Conservation (phyloP, 2,329 filamentous ascomycete species). For the Arachnopeziza araneosa region DNA sequence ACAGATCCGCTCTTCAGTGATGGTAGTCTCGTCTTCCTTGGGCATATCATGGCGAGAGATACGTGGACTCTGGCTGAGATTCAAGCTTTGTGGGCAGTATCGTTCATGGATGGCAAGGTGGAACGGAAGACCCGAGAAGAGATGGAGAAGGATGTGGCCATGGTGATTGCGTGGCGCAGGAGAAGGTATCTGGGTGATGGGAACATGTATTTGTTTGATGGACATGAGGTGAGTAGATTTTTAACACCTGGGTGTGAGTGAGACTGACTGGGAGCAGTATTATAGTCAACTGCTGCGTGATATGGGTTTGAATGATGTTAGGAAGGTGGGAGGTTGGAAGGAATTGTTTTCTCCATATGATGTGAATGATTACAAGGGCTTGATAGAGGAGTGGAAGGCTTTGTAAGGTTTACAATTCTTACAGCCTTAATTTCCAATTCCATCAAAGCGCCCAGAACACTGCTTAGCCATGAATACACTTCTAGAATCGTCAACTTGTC, state of each 20-base stretch:
- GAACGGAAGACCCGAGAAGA: neutral
- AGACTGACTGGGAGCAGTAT: conserved; percentile 2
- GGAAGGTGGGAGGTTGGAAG: conserved; percentile 9
- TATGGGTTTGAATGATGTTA: conserved; percentile 9
- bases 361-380: conserved; percentile 7
- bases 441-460: too few species aligned
- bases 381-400: conserved; percentile 11
- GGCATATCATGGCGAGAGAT: conserved; percentile 2
- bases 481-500: too few species aligned
- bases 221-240: conserved; percentile 3
- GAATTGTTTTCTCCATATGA: conserved; percentile 9
- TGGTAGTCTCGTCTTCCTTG: conserved; percentile 3
- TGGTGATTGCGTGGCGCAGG: conserved; percentile 7
- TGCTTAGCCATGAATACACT: too few species aligned
- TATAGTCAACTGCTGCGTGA: conserved; percentile 6
- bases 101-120: conserved; percentile 2
- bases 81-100: conserved; percentile 11
- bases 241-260: neutral
- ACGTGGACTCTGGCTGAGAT: conserved; percentile 7
- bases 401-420: neutral
- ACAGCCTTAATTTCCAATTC: too few species aligned
- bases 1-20: neutral
- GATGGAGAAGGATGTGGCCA: conserved; percentile 9
- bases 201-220: conserved; percentile 10
- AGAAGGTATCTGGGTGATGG: conserved; percentile 11